Evolutionary conservation across 208 protist species (phyloP).

Genomic region (Acanthamoeba royreba): DNA sequence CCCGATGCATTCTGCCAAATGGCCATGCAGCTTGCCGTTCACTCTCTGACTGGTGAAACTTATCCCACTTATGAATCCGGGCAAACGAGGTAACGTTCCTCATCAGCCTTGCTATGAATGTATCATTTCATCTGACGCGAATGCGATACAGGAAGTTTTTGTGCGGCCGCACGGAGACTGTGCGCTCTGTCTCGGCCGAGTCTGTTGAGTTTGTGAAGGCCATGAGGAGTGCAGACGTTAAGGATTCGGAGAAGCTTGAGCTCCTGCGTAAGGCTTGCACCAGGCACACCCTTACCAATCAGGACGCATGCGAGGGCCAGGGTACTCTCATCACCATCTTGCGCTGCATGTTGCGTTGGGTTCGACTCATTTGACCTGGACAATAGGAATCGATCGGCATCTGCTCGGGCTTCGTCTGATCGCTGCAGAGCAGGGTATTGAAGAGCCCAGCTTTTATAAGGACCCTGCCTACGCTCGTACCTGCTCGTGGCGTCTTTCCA

Average conservation of each 20-base stretch:
- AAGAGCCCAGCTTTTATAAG: neutral
- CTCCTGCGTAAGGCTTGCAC: neutral
- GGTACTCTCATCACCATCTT: neutral
- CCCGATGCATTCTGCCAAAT: slow-evolving; percentile 67
- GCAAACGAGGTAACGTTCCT: neutral
- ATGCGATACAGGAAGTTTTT: neutral
- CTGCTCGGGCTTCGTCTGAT: slow-evolving; percentile 1
- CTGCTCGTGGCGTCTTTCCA: neutral
- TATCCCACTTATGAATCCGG: slow-evolving; percentile 63
- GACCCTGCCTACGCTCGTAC: neutral
- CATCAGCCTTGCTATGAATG: too few relatives aligned
- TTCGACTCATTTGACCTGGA: neutral
- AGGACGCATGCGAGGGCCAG: neutral
- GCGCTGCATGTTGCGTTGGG: neutral
- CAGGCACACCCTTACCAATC: neutral
- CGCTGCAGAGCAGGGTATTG: neutral
- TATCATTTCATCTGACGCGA: too few relatives aligned
- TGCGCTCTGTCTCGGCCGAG: slow-evolving; percentile 43
- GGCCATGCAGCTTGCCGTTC: slow-evolving; percentile 66
- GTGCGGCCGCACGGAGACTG: slow-evolving; percentile 52
- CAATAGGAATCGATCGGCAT: neutral
- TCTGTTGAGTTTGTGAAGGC: neutral
- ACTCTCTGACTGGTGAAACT: slow-evolving; percentile 27
- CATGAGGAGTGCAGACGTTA: neutral
- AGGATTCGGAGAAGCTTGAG: neutral